Conservation (phyloP, 306 rosid species). For the Malus sylvestris region DNA sequence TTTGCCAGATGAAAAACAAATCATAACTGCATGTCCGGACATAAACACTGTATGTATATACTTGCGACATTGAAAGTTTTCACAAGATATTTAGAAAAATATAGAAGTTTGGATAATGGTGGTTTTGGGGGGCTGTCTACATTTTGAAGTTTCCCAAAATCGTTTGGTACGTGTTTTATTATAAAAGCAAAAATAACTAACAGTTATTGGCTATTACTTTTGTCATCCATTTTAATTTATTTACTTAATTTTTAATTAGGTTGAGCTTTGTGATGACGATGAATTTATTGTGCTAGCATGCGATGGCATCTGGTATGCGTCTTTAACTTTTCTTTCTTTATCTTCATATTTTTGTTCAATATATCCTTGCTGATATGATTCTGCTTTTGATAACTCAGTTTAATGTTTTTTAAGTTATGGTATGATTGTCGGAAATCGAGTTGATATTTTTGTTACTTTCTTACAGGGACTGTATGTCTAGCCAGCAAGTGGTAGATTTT, state of each 20-base stretch:
- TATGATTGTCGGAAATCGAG: neutral
- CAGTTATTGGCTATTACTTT: neutral
- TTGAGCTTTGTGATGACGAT: slow-evolving; percentile 86
- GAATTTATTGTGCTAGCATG: slow-evolving; percentile 72
- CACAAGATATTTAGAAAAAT: neutral
- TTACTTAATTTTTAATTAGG: slow-evolving; percentile 28
- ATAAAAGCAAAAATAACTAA: neutral
- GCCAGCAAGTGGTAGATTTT: slow-evolving; percentile 87
- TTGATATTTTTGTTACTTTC: slow-evolving; percentile 21
- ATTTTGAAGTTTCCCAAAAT: neutral
- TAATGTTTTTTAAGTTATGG: neutral
- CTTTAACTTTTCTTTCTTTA: slow-evolving; percentile 6
- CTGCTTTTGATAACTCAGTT: neutral
- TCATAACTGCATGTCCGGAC: slow-evolving; percentile 87
- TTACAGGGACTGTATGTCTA: slow-evolving; percentile 95
- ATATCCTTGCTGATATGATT: neutral
- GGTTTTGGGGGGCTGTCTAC: neutral
- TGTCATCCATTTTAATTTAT: neutral
- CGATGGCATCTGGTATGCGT: slow-evolving; percentile 91
- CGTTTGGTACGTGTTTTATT: neutral
- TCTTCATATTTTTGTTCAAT: neutral
- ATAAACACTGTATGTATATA: slow-evolving; percentile 65
- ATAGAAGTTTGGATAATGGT: neutral
- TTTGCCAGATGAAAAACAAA: slow-evolving; percentile 78
- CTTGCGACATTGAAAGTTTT: neutral